Evolutionary conservation across 352 stramenopile species (phyloP).

Genomic region (Globisporangium paroecandrum): DNA sequence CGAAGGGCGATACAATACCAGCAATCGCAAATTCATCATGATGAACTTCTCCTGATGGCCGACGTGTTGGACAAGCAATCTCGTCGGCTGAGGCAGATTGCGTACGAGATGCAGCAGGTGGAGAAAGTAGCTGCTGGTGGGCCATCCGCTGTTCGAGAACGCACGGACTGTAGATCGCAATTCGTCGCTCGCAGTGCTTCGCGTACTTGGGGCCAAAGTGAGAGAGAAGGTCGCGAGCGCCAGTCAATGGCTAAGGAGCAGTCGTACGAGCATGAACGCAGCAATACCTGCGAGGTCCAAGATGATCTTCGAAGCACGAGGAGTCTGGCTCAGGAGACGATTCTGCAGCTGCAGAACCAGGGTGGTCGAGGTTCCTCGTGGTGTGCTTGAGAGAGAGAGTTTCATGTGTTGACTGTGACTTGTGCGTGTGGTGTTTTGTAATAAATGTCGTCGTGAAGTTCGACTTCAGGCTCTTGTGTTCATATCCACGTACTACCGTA

Average conservation of each 20-base stretch:
- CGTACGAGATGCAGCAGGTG: neutral
- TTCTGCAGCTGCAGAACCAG: constrained; percentile 8
- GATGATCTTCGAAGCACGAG: neutral
- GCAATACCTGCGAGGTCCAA: neutral
- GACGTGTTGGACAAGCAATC: neutral
- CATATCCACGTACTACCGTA: too few species aligned
- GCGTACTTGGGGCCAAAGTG: too few species aligned
- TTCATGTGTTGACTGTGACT: neutral
- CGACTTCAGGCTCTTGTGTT: too few species aligned
- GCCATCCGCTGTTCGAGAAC: neutral
- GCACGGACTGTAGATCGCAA: neutral
- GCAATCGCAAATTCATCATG: neutral
- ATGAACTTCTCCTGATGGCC: neutral
- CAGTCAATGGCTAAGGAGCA: neutral
- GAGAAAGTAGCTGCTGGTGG: neutral
- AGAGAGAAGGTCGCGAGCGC: neutral
- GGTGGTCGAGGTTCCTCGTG: neutral
- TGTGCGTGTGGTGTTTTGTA: neutral
- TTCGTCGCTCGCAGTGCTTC: neutral
- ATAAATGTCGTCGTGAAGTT: neutral
- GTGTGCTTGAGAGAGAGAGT: neutral
- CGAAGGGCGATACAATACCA: neutral
- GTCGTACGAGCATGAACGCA: neutral
- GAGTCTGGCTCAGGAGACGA: neutral
- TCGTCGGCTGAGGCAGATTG: neutral